Conservation (phyloP, 768 basidiomycete species). For the Collybiopsis confluens region DNA sequence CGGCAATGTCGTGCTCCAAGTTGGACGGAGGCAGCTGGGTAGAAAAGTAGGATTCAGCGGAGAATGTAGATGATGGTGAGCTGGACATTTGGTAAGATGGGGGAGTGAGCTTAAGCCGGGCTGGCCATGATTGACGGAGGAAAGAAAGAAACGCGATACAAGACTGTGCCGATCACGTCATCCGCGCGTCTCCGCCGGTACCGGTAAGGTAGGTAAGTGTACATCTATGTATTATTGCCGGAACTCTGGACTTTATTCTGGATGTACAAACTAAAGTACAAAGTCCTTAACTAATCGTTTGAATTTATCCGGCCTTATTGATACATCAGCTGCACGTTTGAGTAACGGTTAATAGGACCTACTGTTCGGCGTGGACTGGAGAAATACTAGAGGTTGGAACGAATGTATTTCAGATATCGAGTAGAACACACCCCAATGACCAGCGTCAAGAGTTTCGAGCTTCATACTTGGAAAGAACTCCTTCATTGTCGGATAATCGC, state of each 20-base stretch:
- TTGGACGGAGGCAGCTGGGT: conserved; percentile 77
- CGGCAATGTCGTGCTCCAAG: conserved; percentile 63
- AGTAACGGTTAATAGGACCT: conserved; percentile 11
- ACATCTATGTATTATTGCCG: too few species aligned
- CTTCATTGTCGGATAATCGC: conserved; percentile 57
- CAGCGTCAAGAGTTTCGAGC: conserved; percentile 63
- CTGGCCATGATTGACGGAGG: too few species aligned
- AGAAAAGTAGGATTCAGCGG: conserved; percentile 86
- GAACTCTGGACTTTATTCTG: too few species aligned
- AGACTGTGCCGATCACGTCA: too few species aligned
- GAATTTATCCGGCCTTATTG: too few species aligned
- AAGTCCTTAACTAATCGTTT: too few species aligned
- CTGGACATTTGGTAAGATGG: too few species aligned
- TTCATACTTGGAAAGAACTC: conserved; percentile 71
- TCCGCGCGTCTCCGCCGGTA: too few species aligned
- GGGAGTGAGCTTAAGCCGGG: too few species aligned
- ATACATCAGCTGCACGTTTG: neutral
- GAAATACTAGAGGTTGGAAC: neutral
- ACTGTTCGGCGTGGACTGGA: conserved; percentile 81
- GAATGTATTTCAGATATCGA: too few species aligned
- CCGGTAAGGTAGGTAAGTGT: too few species aligned
- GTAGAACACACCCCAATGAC: conserved; percentile 87
- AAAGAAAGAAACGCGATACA: too few species aligned
- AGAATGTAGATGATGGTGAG: conserved; percentile 43
- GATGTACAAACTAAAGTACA: neutral